Conservation (phyloP, 140 eudicot genomes). For the Stevia rebaudiana region DNA sequence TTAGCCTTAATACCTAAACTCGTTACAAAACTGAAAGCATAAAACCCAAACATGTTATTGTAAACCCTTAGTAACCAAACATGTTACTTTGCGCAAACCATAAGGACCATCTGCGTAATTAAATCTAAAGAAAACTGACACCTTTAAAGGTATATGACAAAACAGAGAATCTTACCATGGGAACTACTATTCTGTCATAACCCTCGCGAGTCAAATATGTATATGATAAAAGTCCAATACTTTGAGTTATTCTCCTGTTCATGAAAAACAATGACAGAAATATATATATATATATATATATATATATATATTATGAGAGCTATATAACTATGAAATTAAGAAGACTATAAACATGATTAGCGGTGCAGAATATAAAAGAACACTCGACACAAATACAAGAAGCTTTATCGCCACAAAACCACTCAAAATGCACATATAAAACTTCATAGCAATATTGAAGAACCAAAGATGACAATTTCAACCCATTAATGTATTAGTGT, state of each 20-base stretch:
- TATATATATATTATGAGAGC: neutral
- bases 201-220: constrained; percentile 68
- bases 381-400: neutral
- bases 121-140: no score
- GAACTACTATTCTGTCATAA: constrained; percentile 79
- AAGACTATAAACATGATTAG: neutral
- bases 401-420: neutral
- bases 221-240: constrained; percentile 82
- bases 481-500: neutral
- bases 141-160: neutral
- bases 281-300: neutral
- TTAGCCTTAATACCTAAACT: no score
- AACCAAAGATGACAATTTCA: neutral
- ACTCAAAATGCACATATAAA: neutral
- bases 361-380: neutral
- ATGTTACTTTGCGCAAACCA: no score
- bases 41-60: no score
- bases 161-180: constrained; percentile 61
- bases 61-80: no score
- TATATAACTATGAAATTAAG: neutral
- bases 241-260: constrained; percentile 62
- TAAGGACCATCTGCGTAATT: no score
- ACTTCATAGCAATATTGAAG: neutral
- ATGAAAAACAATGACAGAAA: constrained; percentile 15
- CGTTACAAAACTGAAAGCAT: no score